Conservation (phyloP, 768 basidiomycete genomes). For the Pleurotus tuber-regium region DNA sequence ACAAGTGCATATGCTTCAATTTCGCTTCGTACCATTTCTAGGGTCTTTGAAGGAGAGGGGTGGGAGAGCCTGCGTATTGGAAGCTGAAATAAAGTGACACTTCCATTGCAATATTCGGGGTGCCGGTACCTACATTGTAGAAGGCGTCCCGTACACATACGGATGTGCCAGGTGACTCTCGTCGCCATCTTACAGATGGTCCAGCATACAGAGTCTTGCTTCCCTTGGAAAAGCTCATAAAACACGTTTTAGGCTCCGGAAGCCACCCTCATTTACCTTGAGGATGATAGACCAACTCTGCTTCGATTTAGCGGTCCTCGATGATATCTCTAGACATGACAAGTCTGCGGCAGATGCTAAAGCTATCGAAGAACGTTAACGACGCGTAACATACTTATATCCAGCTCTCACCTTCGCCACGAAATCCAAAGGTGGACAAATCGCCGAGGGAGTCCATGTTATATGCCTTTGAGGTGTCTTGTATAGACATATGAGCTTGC, state of each 20-base stretch:
- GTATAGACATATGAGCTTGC: neutral
- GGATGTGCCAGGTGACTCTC: constrained; percentile 73
- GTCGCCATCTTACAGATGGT: constrained; percentile 70
- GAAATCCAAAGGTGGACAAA: constrained; percentile 78
- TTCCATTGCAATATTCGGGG: constrained; percentile 1
- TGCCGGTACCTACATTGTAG: constrained; percentile 61
- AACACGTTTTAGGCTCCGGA: too few species aligned
- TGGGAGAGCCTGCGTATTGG: constrained; percentile 80
- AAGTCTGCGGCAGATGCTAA: constrained; percentile 82
- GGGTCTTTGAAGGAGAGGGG: constrained; percentile 51
- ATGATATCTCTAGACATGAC: constrained; percentile 77
- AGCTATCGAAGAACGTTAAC: constrained; percentile 42
- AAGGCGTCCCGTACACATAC: constrained; percentile 88
- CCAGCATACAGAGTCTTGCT: constrained; percentile 69
- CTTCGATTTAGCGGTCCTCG: constrained; percentile 59
- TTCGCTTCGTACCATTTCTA: constrained; percentile 68
- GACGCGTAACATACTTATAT: too few species aligned
- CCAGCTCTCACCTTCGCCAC: constrained; percentile 86
- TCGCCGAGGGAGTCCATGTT: constrained; percentile 45
- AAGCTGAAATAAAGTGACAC: constrained; percentile 43
- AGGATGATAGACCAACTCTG: constrained; percentile 76
- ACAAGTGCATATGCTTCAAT: constrained; percentile 73
- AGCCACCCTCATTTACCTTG: constrained; percentile 67
- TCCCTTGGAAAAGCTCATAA: too few species aligned
- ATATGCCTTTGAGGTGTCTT: constrained; percentile 77